Evolutionary conservation across 805 yeast genomes (phyloP), one percentile per base, ranked within the genome.

Genomic region (Metschnikowia cerradonensis): DNA sequence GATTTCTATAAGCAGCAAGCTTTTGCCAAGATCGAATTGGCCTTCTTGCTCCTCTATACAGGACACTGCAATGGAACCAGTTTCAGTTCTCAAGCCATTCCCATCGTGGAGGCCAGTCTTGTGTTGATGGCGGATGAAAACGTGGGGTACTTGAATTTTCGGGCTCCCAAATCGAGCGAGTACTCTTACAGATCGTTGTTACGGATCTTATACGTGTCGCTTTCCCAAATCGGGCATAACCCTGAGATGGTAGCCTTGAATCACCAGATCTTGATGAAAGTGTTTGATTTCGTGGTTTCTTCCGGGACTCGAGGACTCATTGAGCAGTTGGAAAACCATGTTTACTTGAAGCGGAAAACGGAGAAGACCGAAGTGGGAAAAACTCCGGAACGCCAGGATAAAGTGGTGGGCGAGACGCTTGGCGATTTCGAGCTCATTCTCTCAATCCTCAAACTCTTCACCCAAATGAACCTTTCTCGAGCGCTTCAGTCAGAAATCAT

Each of bases 371-470:
- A 26, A 26, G 11, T 26, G 30, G 30, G 30, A 10, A 26, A 26
- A 26, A 26, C 30, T 26, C 30, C 30, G 4, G 30, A 26, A 10
- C 30, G 30, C 11, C 30, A 26, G 11, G 30, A 26, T 26, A 26
- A 26, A 26, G 30, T 61, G 80, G 47, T 67, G 70, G 37, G 80
- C 78, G 23, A 79, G 78, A 40, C 47, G 55, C 73, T 84, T 23
- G 90, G 86, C 54, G 94, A 88, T 60, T 63, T 88, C 36, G 68
- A 80, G 35, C 67, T 87, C 54, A 70, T 88, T 8, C 73, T 88
- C 11, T 80, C 88, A 0, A 69, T 88, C n/a, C 73, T 86, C 62
- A 80, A 86, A 55, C 73, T 79, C 2, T 76, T 86, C 51, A 74
- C 83, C 14, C 67, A 66, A 7, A 62, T 83, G 39, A 74, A 77